Conservation (phyloP, 768 basidiomycete species). For the Flagelloscypha sp. region DNA sequence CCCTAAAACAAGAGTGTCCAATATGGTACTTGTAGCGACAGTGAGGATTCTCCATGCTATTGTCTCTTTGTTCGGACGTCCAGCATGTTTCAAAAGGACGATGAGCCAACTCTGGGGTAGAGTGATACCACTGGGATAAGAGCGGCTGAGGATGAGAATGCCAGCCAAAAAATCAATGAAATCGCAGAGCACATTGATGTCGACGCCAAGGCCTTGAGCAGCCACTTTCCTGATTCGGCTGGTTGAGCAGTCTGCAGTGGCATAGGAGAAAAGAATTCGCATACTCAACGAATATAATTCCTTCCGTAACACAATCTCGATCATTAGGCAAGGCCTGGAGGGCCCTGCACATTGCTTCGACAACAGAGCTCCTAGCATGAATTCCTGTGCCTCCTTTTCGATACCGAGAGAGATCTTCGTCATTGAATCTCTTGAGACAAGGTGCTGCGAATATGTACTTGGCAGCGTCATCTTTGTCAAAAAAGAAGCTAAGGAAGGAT, state of each 20-base stretch:
- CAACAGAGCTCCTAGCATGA: conserved; percentile 16
- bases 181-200: conserved; percentile 43
- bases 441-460: conserved; percentile 26
- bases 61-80: conserved; percentile 13
- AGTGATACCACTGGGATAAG: conserved; percentile 24
- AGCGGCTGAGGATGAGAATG: conserved; percentile 26
- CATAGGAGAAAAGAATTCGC: conserved; percentile 12
- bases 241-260: conserved; percentile 1
- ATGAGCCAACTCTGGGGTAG: conserved; percentile 50
- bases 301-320: conserved; percentile 21
- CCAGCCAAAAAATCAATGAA: conserved; percentile 41
- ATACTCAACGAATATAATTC: conserved; percentile 33
- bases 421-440: conserved; percentile 5
- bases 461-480: conserved; percentile 27
- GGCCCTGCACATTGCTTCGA: conserved; percentile 23
- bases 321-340: conserved; percentile 23
- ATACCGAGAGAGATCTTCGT: conserved; percentile 11
- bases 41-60: conserved; percentile 4
- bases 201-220: conserved; percentile 26
- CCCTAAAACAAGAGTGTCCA: too few relatives aligned
- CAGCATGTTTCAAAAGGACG: conserved; percentile 11
- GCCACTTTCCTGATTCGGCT: conserved; percentile 34
- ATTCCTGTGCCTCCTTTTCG: conserved; percentile 15
- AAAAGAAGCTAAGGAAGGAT: conserved; percentile 26
- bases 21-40: not conserved